Base-by-base conservation (phyloP, 768 basidiomycete genomes). In the Mycena epipterygia region DNA sequence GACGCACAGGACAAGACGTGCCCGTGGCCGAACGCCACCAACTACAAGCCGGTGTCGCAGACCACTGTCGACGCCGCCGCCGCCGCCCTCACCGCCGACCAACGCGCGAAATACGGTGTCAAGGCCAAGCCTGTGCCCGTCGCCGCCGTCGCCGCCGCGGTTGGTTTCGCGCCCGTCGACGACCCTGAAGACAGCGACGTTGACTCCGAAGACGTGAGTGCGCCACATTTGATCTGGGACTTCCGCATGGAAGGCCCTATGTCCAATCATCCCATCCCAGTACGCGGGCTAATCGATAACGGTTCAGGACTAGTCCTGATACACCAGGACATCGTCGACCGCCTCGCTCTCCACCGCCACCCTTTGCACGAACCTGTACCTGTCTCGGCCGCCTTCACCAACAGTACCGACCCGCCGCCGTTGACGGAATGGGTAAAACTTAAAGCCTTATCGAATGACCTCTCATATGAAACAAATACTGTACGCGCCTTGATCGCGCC, bases 271-370 rank as follows among this genome's bases (percentile, higher is more conserved):
- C 70, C 67, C 9, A 0, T 77, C 0, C 25, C 5, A 16, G 55
- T 77, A 0, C 48, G 66, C 1, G 67, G 68, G 0, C 48, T 81
- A 0, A 77, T 82, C 76, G 79, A 83, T 52, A 56, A 73, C 56
- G 80, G 80, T 3, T 78, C 79, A 0, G 73, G 77, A 39, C 2
- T 82, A 57, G 81, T 81, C 62, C 63, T 85, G 25, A 82, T 83
- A 61, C 46, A 75, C 25, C 39, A 74, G 13, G 62, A 70, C 0
- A 39, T 82, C 23, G 78, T 78, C 5, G 41, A 72, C 0, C 21
- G 46, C 5, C 68, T 78, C 5, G 63, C 58, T 1, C 49, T 79
- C 1, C 48, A 48, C 0, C 42, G 29, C 0, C 25, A 30, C 30
- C 5, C 5, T 0, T 55, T 77, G 0, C 61, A 67, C 7, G 21